Evolutionary conservation across 371 early-diverging fungal species (phyloP).

Genomic region (Blakeslea trispora): DNA sequence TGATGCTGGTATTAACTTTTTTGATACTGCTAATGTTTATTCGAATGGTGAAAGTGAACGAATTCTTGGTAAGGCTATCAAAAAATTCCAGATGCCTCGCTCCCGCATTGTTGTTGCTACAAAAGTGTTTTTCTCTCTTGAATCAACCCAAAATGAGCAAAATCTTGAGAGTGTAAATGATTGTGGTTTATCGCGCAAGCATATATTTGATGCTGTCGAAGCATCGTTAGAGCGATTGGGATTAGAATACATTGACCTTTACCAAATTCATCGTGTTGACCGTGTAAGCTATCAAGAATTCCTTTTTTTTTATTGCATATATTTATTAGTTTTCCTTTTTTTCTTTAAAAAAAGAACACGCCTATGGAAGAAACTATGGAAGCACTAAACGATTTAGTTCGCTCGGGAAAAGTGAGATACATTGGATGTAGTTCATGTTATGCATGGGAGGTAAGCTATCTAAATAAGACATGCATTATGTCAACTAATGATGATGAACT

Average conservation of each 20-base stretch:
- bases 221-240: slow-evolving; percentile 49
- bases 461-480: neutral
- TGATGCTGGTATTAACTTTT: slow-evolving; percentile 50
- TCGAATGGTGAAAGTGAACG: slow-evolving; percentile 46
- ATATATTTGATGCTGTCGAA: slow-evolving; percentile 50
- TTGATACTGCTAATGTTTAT: slow-evolving; percentile 39
- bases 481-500: neutral
- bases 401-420: slow-evolving; percentile 49
- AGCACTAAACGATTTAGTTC: slow-evolving; percentile 49
- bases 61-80: slow-evolving; percentile 44
- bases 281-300: slow-evolving; percentile 14
- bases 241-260: slow-evolving; percentile 62
- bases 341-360: slow-evolving; percentile 24
- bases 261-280: slow-evolving; percentile 51
- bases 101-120: slow-evolving; percentile 45
- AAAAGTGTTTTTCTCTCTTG: slow-evolving; percentile 35
- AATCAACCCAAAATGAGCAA: neutral
- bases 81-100: slow-evolving; percentile 44
- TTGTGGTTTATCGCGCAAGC: slow-evolving; percentile 50
- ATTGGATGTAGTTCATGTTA: slow-evolving; percentile 33
- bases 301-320: neutral
- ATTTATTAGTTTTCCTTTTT: neutral
- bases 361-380: slow-evolving; percentile 53
- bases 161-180: slow-evolving; percentile 22
- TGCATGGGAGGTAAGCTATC: slow-evolving; percentile 21